Conservation (phyloP, 208 protist genomes). For the Balamuthia mandrillaris region DNA sequence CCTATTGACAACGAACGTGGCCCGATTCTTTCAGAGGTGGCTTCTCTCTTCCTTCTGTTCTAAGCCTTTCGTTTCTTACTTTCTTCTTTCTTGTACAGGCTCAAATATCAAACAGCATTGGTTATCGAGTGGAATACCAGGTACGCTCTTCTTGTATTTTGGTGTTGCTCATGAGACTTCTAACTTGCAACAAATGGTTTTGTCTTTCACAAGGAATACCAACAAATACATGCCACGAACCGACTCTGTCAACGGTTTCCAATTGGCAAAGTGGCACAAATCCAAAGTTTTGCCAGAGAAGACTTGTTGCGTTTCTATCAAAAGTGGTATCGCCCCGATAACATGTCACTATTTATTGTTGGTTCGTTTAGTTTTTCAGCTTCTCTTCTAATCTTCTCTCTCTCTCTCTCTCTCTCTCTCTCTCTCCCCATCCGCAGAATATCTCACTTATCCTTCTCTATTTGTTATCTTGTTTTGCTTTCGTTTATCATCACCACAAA, state of each 20-base stretch:
- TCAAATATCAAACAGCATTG: constrained; percentile 23
- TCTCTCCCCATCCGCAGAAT: not conserved
- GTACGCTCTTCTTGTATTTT: too few relatives aligned
- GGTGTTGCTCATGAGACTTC: too few relatives aligned
- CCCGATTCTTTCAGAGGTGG: constrained; percentile 26
- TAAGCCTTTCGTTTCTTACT: not conserved
- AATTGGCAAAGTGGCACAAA: constrained; percentile 18
- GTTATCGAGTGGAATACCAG: constrained; percentile 27
- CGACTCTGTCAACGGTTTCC: constrained; percentile 16
- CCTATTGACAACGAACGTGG: constrained; percentile 9
- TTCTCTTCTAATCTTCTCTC: not conserved
- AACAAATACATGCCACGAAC: constrained; percentile 20
- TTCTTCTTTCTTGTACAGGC: not conserved
- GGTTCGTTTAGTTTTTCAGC: too few relatives aligned
- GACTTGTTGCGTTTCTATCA: constrained; percentile 22
- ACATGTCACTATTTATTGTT: constrained; percentile 28
- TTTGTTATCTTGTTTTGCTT: too few relatives aligned
- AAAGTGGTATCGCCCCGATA: constrained; percentile 25
- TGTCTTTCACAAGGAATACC: too few relatives aligned
- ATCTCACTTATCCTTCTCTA: not conserved
- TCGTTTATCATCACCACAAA: too few relatives aligned
- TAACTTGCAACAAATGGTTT: too few relatives aligned
- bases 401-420: not conserved
- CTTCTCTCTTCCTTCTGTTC: not conserved
- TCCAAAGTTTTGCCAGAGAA: not conserved